Base-by-base conservation (phyloP, 129 eudicot genomes). In the Chrysanthemum lavandulifolium region DNA sequence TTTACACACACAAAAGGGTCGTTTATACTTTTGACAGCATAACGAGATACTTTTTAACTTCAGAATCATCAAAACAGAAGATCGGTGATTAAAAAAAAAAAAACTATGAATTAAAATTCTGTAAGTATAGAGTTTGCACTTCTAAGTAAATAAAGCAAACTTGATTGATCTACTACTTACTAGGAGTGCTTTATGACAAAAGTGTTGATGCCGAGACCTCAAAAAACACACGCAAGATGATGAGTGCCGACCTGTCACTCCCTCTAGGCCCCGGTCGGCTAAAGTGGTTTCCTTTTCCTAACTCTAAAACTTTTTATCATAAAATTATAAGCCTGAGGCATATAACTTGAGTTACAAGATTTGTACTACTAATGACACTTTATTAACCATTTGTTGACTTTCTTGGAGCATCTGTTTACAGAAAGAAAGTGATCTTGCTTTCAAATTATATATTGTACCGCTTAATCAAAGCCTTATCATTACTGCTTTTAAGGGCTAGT, bases 311-410 rank as follows among this genome's bases (percentile, higher is more conserved):
- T 27, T 50, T 62, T 29, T 62, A 62, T 16, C 61, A 16, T 62
- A 33, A n/a, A 36, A 3, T 51, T 0, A 15, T 9, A 9, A 64
- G 13, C 53, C 18, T 50, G 52, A 49, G 49, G 18, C 69, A 27
- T 48, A 14, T 73, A 63, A 36, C 78, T 74, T 66, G 79, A 43
- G 79, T 27, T 56, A 66, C 79, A 65, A 51, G 72, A 65, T 56
- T 75, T 75, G 48, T 66, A 45, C 67, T 23, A 75, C 13, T 65
- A 52, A 45, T 68, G 61, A 68, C 53, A 67, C 48, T 27, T 58
- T 13, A 23, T 66, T 13, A 13, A 9, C 65, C 45, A 12, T 13
- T 11, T 67, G 27, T 47, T 67, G 67, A 27, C 62, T 67, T 67
- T 75, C 43, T 57, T 67, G 53, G 10, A 25, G 68, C 50, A 56